Conservation (phyloP, 768 basidiomycete genomes). For the Tylopilus subfusipes region DNA sequence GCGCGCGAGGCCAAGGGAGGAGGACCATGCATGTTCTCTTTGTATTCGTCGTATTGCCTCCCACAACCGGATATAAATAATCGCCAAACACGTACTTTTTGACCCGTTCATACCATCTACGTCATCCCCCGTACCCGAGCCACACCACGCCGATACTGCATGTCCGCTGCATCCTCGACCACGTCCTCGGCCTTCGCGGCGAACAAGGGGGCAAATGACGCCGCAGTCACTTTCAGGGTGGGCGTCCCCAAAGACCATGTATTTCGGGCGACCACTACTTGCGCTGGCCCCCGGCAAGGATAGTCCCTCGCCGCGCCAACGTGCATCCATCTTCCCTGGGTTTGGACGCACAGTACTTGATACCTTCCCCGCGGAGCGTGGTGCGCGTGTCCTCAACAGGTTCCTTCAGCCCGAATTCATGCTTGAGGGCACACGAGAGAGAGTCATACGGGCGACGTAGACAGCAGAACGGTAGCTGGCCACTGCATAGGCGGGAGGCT, state of each 20-base stretch:
- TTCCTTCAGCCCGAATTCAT: slow-evolving; percentile 84
- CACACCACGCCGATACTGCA: slow-evolving; percentile 32
- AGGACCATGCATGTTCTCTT: no score
- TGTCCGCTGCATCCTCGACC: slow-evolving; percentile 61
- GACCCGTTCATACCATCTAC: slow-evolving; percentile 62
- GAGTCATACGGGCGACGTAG: slow-evolving; percentile 86
- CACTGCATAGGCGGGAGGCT: slow-evolving; percentile 44
- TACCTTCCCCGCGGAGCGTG: slow-evolving; percentile 83
- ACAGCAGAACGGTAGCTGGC: slow-evolving; percentile 28
- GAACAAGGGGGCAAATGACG: slow-evolving; percentile 73
- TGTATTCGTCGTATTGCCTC: no score
- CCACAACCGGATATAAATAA: slow-evolving; percentile 86
- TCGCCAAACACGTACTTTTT: slow-evolving; percentile 83
- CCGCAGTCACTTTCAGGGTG: slow-evolving; percentile 45
- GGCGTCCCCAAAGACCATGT: slow-evolving; percentile 19
- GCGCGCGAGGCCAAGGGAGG: no score
- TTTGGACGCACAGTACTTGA: slow-evolving; percentile 96
- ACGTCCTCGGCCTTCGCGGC: slow-evolving; percentile 57
- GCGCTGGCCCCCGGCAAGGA: slow-evolving; percentile 83
- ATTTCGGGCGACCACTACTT: slow-evolving; percentile 95
- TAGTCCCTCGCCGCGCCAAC: slow-evolving; percentile 84
- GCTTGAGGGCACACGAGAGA: slow-evolving; percentile 82
- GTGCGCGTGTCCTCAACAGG: slow-evolving; percentile 80
- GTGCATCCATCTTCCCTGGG: slow-evolving; percentile 92
- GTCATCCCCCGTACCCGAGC: slow-evolving; percentile 19